Base-by-base conservation (phyloP, 2,329 filamentous ascomycete species). In the Penicillium sp. region DNA sequence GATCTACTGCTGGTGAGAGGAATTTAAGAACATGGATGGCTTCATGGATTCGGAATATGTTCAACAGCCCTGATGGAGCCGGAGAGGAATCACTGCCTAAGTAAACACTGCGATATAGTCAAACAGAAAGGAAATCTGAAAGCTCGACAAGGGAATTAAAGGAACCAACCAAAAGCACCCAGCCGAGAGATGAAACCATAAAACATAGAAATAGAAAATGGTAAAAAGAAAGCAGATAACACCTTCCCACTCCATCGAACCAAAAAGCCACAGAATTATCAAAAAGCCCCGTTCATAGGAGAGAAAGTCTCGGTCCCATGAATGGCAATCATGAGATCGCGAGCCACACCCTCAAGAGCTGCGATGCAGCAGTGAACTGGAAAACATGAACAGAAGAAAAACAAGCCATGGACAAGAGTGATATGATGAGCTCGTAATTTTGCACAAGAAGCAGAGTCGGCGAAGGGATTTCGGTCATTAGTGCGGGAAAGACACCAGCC, bases 351-450 rank as follows among this genome's bases (percentile, higher is more conserved):
- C 41, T 47, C 42, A 11, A 33, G 31, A 30, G 27, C 26, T 35
- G 34, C 28, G 18, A 26, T 16, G 32, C 39, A 44, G 22, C 30
- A 14, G 37, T 38, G 39, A 40, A 42, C 40, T 45, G 17, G 31
- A 46, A 20, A 42, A 47, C 32, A 48, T 47, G 18, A 13, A 46
- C 41, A 50, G 39, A 44, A 41, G 45, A 50, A 48, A 42, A 15
- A 35, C 39, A 43, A 32, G 47, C 37, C 44, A 47, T 44, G 37
- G 44, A 55, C 47, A 47, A 35, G 44, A 38, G 34, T 43, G 46
- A 50, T 45, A 52, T 52, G 49, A 51, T 47, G 47, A 49, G 47
- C 50, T 53, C 52, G 40, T 49, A 55, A 58, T 52, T 61, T 57
- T 52, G 30, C 42, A 56, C 56, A 59, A 41, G 47, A 47, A 54